Conservation (phyloP, 495 filamentous ascomycete species). For the Aspergillus wentii region DNA sequence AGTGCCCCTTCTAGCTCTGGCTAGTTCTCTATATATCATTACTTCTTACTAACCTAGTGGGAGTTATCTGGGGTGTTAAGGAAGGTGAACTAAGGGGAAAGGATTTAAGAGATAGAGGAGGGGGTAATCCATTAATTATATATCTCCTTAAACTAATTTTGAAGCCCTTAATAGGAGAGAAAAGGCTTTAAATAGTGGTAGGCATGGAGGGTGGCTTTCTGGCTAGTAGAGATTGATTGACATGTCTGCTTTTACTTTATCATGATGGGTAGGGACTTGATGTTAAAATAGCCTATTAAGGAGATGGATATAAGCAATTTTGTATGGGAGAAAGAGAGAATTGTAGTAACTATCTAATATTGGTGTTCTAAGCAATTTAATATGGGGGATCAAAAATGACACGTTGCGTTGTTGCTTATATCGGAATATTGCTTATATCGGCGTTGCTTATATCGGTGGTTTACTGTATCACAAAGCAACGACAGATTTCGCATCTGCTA, state of each 20-base stretch:
- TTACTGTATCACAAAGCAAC: neutral
- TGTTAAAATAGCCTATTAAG: neutral
- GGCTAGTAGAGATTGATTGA: neutral
- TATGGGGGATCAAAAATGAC: neutral
- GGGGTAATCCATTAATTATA: neutral
- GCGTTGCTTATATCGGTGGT: neutral
- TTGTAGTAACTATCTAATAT: neutral
- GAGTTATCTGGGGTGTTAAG: neutral
- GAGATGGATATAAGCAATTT: neutral
- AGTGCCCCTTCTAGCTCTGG: neutral
- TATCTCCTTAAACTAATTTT: neutral
- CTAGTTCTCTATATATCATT: neutral
- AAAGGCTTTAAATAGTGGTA: neutral
- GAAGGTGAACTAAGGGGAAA: neutral
- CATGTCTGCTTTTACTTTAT: neutral
- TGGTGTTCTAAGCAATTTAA: neutral
- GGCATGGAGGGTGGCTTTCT: neutral
- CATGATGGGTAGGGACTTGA: neutral
- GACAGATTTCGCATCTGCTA: neutral
- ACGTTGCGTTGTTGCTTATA: neutral
- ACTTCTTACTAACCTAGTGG: neutral
- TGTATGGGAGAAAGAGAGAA: neutral
- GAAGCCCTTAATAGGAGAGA: neutral
- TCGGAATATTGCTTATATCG: neutral
- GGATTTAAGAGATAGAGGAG: neutral